Percentiles rank a stretch among this genome's conserved stretches.
phyloP scores from a whole-genome alignment of 495 filamentous ascomycete species.

The Aspergillus leporis region DNA sequence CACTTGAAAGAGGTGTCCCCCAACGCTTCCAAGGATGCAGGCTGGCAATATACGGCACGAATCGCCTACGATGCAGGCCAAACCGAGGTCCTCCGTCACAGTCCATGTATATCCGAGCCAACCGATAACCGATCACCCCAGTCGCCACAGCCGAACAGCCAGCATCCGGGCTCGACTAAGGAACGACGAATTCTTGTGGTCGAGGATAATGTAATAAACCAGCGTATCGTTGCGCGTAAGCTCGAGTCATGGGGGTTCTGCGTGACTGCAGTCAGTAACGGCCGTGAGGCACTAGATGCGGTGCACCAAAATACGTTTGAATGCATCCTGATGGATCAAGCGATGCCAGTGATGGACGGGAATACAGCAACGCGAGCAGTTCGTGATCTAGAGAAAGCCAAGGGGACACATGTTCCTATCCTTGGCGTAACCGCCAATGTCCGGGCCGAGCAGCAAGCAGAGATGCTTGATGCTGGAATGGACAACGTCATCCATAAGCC shows the following conservation, averaged over 20 bases:
- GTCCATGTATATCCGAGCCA: neutral
- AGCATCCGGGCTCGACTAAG: slow-evolving; percentile 9
- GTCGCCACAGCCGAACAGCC: neutral
- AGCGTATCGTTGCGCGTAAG: slow-evolving; percentile 65
- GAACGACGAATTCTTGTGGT: slow-evolving; percentile 62
- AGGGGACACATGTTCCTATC: slow-evolving; percentile 62
- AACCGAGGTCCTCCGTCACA: neutral
- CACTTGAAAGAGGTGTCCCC: slow-evolving; percentile 5
- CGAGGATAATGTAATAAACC: slow-evolving; percentile 81
- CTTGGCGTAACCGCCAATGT: slow-evolving; percentile 80
- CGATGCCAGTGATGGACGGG: slow-evolving; percentile 86
- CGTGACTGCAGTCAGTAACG: slow-evolving; percentile 71
- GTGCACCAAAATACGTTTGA: slow-evolving; percentile 34
- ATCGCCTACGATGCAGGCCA: slow-evolving; percentile 4
- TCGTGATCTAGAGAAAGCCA: slow-evolving; percentile 55
- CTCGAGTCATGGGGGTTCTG: slow-evolving; percentile 62
- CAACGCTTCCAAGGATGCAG: slow-evolving; percentile 2
- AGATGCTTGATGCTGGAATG: slow-evolving; percentile 69
- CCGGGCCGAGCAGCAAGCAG: slow-evolving; percentile 62
- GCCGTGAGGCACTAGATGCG: slow-evolving; percentile 67
- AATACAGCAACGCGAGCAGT: slow-evolving; percentile 67
- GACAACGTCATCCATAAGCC: slow-evolving; percentile 82
- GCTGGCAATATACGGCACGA: slow-evolving; percentile 6
- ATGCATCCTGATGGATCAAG: slow-evolving; percentile 79
- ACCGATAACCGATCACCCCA: neutral